A percentile compares a stretch with the other conserved stretches of the same genome.
These are phyloP conservation scores for Fusarium dlaminii DNA, from an alignment of 2,329 filamentous ascomycete species.

Conservation along the genomic window DNA sequence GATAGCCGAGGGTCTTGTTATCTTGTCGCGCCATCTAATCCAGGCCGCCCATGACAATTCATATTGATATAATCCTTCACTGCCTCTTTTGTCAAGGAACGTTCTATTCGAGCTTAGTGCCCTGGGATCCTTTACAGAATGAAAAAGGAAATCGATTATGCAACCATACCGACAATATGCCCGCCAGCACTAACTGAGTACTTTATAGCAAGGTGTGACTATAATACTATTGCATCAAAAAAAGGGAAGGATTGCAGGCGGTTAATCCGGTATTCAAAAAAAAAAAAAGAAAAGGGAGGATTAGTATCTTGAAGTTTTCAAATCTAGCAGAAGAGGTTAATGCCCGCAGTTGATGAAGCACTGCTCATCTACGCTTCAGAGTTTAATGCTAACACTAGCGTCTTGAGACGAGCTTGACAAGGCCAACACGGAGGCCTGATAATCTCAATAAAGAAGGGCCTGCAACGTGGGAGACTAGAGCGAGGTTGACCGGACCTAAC, in stretches of 20 bases:
- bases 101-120: rapidly evolving
- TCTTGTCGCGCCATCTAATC: no score
- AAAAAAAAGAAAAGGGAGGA: not conserved
- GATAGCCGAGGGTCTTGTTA: not conserved
- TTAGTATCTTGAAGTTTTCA: rapidly evolving
- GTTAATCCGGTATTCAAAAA: rapidly evolving
- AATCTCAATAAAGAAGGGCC: not conserved
- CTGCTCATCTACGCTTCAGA: not conserved
- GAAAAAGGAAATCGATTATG: not conserved
- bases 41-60: not conserved
- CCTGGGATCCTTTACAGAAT: rapidly evolving
- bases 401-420: not conserved
- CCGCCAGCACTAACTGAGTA: not conserved
- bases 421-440: no score
- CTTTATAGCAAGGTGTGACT: no score
- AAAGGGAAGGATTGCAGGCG: no score
- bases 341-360: not conserved
- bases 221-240: not conserved
- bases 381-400: no score
- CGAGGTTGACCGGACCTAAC: not conserved
- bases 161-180: not conserved
- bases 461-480: not conserved
- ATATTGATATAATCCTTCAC: no score
- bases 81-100: not conserved
- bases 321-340: not conserved